A percentile compares a stretch with the other conserved stretches of the same genome.
These are phyloP conservation scores for Aspergillus alliaceus DNA, from an alignment of 2,329 filamentous ascomycete species.

Conservation along the genomic window DNA sequence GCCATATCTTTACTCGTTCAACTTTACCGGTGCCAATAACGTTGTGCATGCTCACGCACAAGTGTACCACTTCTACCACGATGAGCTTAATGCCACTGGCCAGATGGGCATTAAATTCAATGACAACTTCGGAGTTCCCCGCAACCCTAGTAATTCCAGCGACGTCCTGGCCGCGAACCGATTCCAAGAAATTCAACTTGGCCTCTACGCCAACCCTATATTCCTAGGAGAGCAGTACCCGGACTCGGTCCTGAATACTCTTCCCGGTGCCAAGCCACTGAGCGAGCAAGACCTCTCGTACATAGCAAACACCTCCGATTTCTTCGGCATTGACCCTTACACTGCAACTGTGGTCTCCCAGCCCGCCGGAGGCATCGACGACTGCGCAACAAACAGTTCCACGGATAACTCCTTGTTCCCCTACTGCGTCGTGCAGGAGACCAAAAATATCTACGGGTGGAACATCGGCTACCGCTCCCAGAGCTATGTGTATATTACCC, in stretches of 20 bases:
- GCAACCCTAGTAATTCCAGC: constrained; percentile 47
- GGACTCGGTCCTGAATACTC: constrained; percentile 44
- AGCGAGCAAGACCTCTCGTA: constrained; percentile 50
- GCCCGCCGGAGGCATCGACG: constrained; percentile 47
- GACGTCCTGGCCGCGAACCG: constrained; percentile 81
- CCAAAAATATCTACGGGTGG: constrained; percentile 54
- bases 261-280: constrained; percentile 47
- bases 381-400: constrained; percentile 48
- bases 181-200: constrained; percentile 71
- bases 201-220: constrained; percentile 47
- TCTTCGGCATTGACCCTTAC: constrained; percentile 60
- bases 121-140: constrained; percentile 54
- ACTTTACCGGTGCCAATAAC: constrained; percentile 53
- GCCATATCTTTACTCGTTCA: constrained; percentile 36
- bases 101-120: constrained; percentile 45
- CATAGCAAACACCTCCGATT: constrained; percentile 55
- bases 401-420: constrained; percentile 46
- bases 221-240: constrained; percentile 49
- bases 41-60: constrained; percentile 45
- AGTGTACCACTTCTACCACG: constrained; percentile 43
- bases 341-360: constrained; percentile 55
- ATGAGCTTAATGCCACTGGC: constrained; percentile 45
- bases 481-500: constrained; percentile 59
- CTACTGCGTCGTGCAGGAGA: constrained; percentile 54
- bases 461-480: constrained; percentile 59